Percentiles rank a stretch among this genome's conserved stretches.
Evolutionary conservation across 148 eudicot genomes (phyloP).

Genomic region (Heliamphora exappendiculata): DNA sequence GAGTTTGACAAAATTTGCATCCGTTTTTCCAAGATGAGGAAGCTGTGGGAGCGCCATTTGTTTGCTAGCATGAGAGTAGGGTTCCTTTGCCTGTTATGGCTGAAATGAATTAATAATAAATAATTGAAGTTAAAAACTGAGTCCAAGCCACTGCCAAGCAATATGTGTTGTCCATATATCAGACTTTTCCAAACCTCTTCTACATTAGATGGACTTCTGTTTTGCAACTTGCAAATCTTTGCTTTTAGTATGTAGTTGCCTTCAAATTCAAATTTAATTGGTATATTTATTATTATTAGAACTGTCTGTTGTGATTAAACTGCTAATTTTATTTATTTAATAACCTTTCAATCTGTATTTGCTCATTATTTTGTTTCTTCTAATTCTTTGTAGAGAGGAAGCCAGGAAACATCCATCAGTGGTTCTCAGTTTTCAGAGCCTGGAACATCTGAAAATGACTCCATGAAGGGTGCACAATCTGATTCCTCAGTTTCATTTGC

Average conservation of each 20-base stretch:
- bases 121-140: background rate
- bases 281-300: background rate
- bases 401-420: conserved; percentile 63
- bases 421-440: conserved; percentile 61
- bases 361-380: conserved; percentile 1
- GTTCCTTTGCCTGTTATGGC: background rate
- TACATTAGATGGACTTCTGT: background rate
- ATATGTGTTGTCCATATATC: background rate
- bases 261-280: background rate
- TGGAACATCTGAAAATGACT: conserved; percentile 41
- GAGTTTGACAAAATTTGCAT: background rate
- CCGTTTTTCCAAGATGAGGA: background rate
- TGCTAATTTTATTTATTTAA: background rate
- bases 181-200: background rate
- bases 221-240: conserved; percentile 4
- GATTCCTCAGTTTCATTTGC: conserved; percentile 49
- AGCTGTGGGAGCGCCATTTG: background rate
- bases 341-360: background rate
- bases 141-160: background rate
- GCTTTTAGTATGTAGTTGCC: background rate
- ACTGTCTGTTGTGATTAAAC: background rate
- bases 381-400: conserved; percentile 41
- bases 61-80: background rate
- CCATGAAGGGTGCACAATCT: conserved; percentile 29
- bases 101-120: background rate